Conservation (phyloP, 78 protist genomes). For the slime mould (Dictyostelium discoideum) region dicty_2.7 NC_007089.4:891001-891500, state of each 20-base stretch:
- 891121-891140: slow-evolving; percentile 62
- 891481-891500: neutral
- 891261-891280: slow-evolving; percentile 74
- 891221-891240: slow-evolving; percentile 76
- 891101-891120: slow-evolving; percentile 75
- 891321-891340: slow-evolving; percentile 7
- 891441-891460: neutral
- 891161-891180: slow-evolving; percentile 80
- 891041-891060: slow-evolving; percentile 81
- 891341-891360: slow-evolving; percentile 46
- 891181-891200: slow-evolving; percentile 60
- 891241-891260: slow-evolving; percentile 41
- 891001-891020: slow-evolving; percentile 64
- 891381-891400: slow-evolving; percentile 51
- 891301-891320: slow-evolving; percentile 73
- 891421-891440: slow-evolving; percentile 26
- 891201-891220: slow-evolving; percentile 52
- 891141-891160: slow-evolving; percentile 73
- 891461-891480: neutral
- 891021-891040: slow-evolving; percentile 68
- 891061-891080: slow-evolving; percentile 81
- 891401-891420: slow-evolving; percentile 53
- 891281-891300: slow-evolving; percentile 71
- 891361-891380: slow-evolving; percentile 37
- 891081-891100: slow-evolving; percentile 73